Base-by-base conservation (phyloP, 495 filamentous ascomycete genomes). In the Daldinia bambusicola region DNA sequence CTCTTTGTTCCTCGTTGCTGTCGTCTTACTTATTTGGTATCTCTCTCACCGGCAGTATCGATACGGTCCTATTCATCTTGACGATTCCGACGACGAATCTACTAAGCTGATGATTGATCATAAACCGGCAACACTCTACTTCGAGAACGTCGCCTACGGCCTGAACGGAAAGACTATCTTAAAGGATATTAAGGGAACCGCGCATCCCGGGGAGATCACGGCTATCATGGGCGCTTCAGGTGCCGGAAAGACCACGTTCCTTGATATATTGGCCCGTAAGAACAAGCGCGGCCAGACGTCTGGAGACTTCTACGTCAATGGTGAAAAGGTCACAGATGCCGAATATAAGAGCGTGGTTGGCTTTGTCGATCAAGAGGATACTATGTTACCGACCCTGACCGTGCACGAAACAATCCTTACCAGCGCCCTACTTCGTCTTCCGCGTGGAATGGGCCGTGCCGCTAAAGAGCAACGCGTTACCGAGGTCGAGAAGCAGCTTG, bases 221-320 rank as follows among this genome's bases (percentile, higher is more conserved):
- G 95, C 95, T 22, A 97, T 99, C 76, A 98, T 99, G 95, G 95
- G 95, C 41, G 94, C 95, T 10, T 98, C 96, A 4, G 95, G 95
- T 8, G 95, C 95, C 26, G 95, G 95, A 59, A 99, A 99, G 80
- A 98, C 95, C 1, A 97, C 94, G 0, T 99, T 98, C 80, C 82
- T 99, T 34, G 96, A 99, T 79, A 96, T 99, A 62, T 85, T 99
- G 7, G 96, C 96, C 16, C 88, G 94, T 61, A 99, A 99, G 85
- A 99, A 98, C 80, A 99, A 99, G 81, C 89, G 93, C 22, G 95
- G 95, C 36, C 74, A 83, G 5, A 89, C 92, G 2, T 82, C 85
- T 4, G 95, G 95, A 18, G 86, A 97, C 58, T 97, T 98, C 74
- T 97, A 91, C 74, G 90, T 99, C 57, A 98, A 99, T 74, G 95